Evolutionary conservation across 2,329 filamentous ascomycete genomes (phyloP), one percentile per base, ranked within the genome.

Genomic region (Aspergillus tubingensis): DNA sequence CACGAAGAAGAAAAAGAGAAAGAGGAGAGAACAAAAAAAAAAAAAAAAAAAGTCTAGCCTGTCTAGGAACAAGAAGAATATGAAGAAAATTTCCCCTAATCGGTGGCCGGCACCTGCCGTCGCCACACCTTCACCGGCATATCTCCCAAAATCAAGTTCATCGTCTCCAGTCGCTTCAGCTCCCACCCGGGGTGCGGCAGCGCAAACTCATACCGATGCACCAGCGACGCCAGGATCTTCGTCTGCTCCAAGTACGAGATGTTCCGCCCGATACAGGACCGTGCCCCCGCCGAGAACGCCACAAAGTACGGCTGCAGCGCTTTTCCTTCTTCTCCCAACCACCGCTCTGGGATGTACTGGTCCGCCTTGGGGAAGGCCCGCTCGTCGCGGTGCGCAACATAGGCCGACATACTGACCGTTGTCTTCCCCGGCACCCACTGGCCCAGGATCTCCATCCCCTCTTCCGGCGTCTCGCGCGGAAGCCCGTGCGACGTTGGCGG

Each of bases 211-310:
- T 72, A 74, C 11, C 71, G 68, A 48, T 68, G 67, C 15, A 74
- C 67, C 56, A 74, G 53, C 3, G 68, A 69, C 17, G 72, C 70
- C 51, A 74, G 50, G 8, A 68, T 91, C 64, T 80, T 91, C 8
- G 76, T 77, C 65, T 83, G 80, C 67, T 83, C 81, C 8, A 83
- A 68, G 58, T 81, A 77, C 1, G 69, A 72, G 39, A 80, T 78
- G 55, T 79, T 79, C 41, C 77, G 68, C 8, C 77, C 77, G 58
- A 79, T 78, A 54, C 78, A 80, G 5, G 75, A 76, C 5, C 77
- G 62, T 5, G 77, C 74, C 7, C 78, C 77, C 3, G 73, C 70
- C 25, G 67, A 72, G 59, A 82, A 82, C 0, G 78, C 69, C 23
- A 79, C 66, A 55, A 80, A 77, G 17, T 73, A 75, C 3, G 72